phyloP scores from a whole-genome alignment of 2,329 filamentous ascomycete species.

The Curvularia eragrostidis region DNA sequence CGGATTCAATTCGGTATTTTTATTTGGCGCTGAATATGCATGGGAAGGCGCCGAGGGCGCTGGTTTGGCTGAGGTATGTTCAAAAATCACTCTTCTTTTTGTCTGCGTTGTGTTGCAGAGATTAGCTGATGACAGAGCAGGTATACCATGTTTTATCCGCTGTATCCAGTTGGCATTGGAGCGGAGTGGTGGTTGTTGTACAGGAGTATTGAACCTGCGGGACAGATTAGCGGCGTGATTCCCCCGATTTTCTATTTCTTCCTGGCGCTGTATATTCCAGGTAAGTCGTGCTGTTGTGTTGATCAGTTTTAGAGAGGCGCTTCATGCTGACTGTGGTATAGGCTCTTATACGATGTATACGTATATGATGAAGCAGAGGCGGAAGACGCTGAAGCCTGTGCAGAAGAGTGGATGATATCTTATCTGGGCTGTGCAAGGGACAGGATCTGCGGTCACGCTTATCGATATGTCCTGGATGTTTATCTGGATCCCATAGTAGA shows the following conservation, averaged over 20 bases:
- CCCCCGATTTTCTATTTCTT: conserved; percentile 30
- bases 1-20: conserved; percentile 31
- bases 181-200: conserved; percentile 40
- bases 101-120: not conserved
- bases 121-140: conserved; percentile 3
- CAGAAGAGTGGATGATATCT: not conserved
- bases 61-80: conserved; percentile 32
- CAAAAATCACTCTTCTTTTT: not conserved
- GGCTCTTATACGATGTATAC: conserved; percentile 38
- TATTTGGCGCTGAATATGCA: conserved; percentile 34
- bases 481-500: not conserved
- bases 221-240: conserved; percentile 18
- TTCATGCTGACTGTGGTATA: conserved; percentile 13
- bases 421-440: not conserved
- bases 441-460: not conserved
- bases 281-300: conserved; percentile 14
- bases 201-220: conserved; percentile 19
- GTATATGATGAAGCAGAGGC: conserved; percentile 38
- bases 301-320: not conserved
- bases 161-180: conserved; percentile 39
- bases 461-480: not conserved
- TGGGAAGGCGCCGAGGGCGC: conserved; percentile 16
- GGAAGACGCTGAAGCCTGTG: conserved; percentile 23
- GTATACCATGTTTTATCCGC: conserved; percentile 33
- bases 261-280: conserved; percentile 32